A percentile compares a stretch with the other conserved stretches of the same genome.
Conservation (phyloP, 305 asterid genomes). For the Fraxinus angustifolia region DNA sequence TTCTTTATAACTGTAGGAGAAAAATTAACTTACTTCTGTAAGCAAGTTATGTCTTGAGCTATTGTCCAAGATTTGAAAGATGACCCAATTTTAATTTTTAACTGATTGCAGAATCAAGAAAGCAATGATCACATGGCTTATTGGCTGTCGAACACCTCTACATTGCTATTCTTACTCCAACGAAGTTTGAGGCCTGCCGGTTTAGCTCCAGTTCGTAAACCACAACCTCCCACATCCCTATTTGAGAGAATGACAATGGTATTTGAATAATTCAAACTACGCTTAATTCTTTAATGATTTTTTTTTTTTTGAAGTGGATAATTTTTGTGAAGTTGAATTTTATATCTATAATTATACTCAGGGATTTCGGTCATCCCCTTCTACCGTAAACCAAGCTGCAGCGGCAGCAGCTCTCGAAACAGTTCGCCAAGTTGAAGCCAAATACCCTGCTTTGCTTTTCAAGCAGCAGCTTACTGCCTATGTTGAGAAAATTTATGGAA, state of each 20-base stretch:
- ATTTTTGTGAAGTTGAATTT: background rate
- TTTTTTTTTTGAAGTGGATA: background rate
- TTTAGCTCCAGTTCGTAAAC: constrained; percentile 73
- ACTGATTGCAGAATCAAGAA: constrained; percentile 65
- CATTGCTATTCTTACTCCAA: constrained; percentile 67
- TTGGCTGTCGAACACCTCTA: constrained; percentile 79
- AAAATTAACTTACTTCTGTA: background rate
- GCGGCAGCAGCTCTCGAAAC: constrained; percentile 83
- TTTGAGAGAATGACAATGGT: constrained; percentile 99
- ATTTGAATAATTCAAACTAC: constrained; percentile 14
- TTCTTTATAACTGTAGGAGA: background rate
- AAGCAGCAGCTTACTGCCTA: constrained; percentile 99
- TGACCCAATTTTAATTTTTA: constrained; percentile 7
- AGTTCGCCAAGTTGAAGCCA: constrained; percentile 95
- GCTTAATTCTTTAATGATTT: constrained; percentile 13
- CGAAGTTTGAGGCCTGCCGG: constrained; percentile 71
- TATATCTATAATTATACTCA: constrained; percentile 30
- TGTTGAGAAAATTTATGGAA: constrained; percentile 96
- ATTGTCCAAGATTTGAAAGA: background rate
- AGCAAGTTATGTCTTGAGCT: background rate
- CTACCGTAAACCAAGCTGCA: constrained; percentile 65
- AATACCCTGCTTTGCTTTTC: constrained; percentile 95
- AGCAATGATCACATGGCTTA: constrained; percentile 72
- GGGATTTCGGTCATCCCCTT: constrained; percentile 96
- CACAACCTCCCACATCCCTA: constrained; percentile 74